Evolutionary conservation across 257 asterid species (phyloP), one percentile per base, ranked within the genome.

Genomic region (Solanum chiquidenum): DNA sequence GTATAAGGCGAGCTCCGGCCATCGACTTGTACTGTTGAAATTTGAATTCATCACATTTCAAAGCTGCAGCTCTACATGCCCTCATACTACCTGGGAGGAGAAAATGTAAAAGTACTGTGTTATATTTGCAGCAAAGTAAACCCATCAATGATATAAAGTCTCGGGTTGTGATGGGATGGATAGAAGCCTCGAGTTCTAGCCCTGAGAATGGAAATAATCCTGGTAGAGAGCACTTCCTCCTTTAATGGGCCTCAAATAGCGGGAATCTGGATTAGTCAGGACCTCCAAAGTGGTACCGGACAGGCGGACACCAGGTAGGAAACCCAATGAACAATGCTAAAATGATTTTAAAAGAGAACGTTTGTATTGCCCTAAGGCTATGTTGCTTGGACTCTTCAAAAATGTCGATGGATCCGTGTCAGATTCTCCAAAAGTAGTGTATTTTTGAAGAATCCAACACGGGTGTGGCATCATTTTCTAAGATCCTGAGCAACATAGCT

Each of bases 21-120:
- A 49, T 88, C 88, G 91, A 87, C 89, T 95, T 94, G 94, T 92
- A 93, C 34, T 93, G 98, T 87, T 95, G 96, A 44, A 93, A 95
- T 91, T 95, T 97, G 92, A 88, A 87, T 86, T 93, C 94, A 20
- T 95, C 99, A 68, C 95, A 94, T 94, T 92, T 97, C 90, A 93
- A 88, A 10, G 98, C 98, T 84, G 97, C 98, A 71, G 71, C 87
- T 92, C 89, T 97, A 93, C 99, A 97, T 83, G 98, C 96, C 88
- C 84, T 91, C 20, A 97, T 93, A 74, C 93, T 94, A 90, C 99
- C 99, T 97, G 86, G 31, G 40, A 87, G 34, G 87, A 87, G 75
- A 71, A 37, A 14, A 79, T 11, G 83, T 10, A 38, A 14, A 10
- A 72, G 16, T 7, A 83, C 8, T 1, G 40, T 69, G 60, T 31